Conservation (phyloP, 208 protist species). For the Trypanosomatidae sp. region DNA sequence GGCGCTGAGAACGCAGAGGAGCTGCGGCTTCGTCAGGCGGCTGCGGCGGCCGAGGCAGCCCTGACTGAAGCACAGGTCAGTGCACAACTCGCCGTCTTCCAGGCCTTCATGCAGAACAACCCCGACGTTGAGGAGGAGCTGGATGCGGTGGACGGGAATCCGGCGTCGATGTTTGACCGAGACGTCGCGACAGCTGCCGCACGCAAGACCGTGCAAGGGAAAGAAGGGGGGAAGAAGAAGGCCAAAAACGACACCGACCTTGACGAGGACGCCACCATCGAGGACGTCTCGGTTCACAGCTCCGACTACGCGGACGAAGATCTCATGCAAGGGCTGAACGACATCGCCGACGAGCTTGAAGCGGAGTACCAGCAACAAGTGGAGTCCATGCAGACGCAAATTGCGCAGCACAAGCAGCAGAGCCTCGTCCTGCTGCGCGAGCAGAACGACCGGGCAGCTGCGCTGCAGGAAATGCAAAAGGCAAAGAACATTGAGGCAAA, state of each 20-base stretch:
- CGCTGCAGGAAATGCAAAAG: slow-evolving; percentile 26
- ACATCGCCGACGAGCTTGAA: slow-evolving; percentile 43
- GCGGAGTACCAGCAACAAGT: slow-evolving; percentile 27
- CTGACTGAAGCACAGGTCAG: slow-evolving; percentile 11
- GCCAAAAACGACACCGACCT: background rate
- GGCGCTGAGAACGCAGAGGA: no score
- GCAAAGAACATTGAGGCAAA: slow-evolving; percentile 31
- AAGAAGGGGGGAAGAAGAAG: no score
- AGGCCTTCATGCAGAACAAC: slow-evolving; percentile 18
- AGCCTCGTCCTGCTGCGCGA: slow-evolving; percentile 20
- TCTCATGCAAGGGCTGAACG: slow-evolving; percentile 33
- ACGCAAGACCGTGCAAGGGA: background rate
- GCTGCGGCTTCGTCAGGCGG: background rate
- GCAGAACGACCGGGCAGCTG: slow-evolving; percentile 23
- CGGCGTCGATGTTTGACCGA: background rate
- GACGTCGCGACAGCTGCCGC: background rate
- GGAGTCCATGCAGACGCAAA: slow-evolving; percentile 16
- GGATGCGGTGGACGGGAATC: background rate
- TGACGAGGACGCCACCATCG: slow-evolving; percentile 25
- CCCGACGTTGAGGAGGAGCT: slow-evolving; percentile 19
- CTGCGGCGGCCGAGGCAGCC: slow-evolving; percentile 13
- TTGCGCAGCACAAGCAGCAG: slow-evolving; percentile 23
- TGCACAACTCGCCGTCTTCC: slow-evolving; percentile 22
- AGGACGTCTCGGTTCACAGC: slow-evolving; percentile 41
- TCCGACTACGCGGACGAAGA: slow-evolving; percentile 38